phyloP scores from a whole-genome alignment of 352 stramenopile species.

The Pilasporangium apinafurcum region DNA sequence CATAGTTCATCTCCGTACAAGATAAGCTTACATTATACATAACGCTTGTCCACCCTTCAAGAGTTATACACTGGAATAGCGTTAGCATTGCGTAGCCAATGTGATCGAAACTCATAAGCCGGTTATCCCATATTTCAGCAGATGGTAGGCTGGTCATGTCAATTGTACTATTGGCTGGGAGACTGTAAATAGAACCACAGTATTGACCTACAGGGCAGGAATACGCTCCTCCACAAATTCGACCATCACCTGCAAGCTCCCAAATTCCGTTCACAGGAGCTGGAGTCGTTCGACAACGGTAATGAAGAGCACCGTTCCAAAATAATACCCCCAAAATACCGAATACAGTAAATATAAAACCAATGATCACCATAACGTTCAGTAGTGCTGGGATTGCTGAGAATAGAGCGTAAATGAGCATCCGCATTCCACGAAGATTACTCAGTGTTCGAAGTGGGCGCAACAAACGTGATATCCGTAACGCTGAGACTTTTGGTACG shows the following conservation, averaged over 20 bases:
- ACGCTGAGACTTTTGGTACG: constrained; percentile 25
- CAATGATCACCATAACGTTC: constrained; percentile 60
- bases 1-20: not conserved
- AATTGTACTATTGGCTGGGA: constrained; percentile 17
- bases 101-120: constrained; percentile 80
- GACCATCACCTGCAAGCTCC: constrained; percentile 13
- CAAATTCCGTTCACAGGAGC: constrained; percentile 36
- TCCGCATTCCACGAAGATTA: constrained; percentile 29
- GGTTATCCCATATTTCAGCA: constrained; percentile 60
- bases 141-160: constrained; percentile 22
- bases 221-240: constrained; percentile 28
- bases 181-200: constrained; percentile 38
- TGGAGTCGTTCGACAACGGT: constrained; percentile 43
- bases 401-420: constrained; percentile 54
- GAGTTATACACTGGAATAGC: constrained; percentile 86
- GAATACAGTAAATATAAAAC: constrained; percentile 70
- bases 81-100: constrained; percentile 73
- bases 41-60: constrained; percentile 84
- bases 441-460: constrained; percentile 56
- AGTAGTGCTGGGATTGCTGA: constrained; percentile 45
- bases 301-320: constrained; percentile 40
- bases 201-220: constrained; percentile 17
- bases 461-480: constrained; percentile 40
- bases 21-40: constrained; percentile 87
- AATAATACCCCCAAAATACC: constrained; percentile 63